phyloP scores from a whole-genome alignment of 1,284 basidiomycete species.

The Boletus semigastroideus region DNA sequence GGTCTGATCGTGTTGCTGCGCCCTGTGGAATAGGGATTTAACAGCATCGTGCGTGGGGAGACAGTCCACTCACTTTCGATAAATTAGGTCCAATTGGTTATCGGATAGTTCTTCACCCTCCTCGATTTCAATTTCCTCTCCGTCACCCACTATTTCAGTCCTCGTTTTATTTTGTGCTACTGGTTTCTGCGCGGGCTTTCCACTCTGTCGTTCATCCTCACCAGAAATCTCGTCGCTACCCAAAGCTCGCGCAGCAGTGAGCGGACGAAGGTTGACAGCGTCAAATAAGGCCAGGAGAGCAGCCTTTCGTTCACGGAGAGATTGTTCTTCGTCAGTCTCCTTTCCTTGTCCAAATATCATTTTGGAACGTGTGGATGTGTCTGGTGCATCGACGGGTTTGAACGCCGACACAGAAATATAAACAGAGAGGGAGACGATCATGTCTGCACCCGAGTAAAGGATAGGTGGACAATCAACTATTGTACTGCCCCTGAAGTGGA shows the following conservation, averaged over 20 bases:
- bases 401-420: conserved; percentile 70
- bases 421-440: conserved; percentile 69
- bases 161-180: conserved; percentile 35
- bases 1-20: conserved; percentile 70
- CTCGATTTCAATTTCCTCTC: conserved; percentile 70
- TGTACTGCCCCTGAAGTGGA: conserved; percentile 58
- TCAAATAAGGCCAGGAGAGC: conserved; percentile 65
- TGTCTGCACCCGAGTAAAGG: conserved; percentile 64
- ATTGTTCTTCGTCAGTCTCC: conserved; percentile 74
- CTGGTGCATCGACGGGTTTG: conserved; percentile 39
- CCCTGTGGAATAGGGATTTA: conserved; percentile 49
- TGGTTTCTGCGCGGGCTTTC: conserved; percentile 30
- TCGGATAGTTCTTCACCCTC: conserved; percentile 78
- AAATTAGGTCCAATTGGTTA: conserved; percentile 79
- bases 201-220: conserved; percentile 31
- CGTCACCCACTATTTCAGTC: conserved; percentile 63
- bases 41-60: not conserved
- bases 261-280: conserved; percentile 60
- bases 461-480: conserved; percentile 71
- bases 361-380: conserved; percentile 35
- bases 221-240: conserved; percentile 7
- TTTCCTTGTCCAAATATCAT: conserved; percentile 64
- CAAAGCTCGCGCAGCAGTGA: conserved; percentile 38
- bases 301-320: conserved; percentile 75
- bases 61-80: conserved; percentile 57